Conservation (phyloP, 2,329 filamentous ascomycete genomes). For the Botrytis hyacinthi region DNA sequence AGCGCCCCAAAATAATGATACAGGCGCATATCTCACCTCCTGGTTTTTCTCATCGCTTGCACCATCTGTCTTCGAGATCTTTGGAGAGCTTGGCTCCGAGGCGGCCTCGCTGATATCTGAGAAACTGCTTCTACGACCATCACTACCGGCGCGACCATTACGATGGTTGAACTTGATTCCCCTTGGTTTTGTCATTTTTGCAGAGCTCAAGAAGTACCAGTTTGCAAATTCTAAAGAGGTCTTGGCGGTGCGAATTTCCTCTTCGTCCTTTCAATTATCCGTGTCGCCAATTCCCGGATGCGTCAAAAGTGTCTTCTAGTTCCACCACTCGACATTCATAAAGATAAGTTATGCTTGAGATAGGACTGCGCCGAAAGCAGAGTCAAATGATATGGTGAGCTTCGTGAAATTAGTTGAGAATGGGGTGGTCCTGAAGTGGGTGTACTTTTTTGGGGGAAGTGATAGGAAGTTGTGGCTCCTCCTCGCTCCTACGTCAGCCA, state of each 20-base stretch:
- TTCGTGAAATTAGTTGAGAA: neutral
- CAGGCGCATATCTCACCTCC: constrained; percentile 1
- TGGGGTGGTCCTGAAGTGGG: constrained; percentile 6
- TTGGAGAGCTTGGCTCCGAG: constrained; percentile 41
- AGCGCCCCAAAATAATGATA: neutral
- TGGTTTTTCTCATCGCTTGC: constrained; percentile 39
- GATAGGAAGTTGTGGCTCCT: constrained; percentile 16
- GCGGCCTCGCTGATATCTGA: constrained; percentile 66
- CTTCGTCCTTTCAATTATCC: constrained; percentile 12
- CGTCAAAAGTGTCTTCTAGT: constrained; percentile 2
- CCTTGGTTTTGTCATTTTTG: constrained; percentile 46
- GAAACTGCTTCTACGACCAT: constrained; percentile 62
- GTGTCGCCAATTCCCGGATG: constrained; percentile 12
- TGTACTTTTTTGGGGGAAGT: neutral
- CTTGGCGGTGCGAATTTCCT: constrained; percentile 10
- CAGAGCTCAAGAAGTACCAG: constrained; percentile 12
- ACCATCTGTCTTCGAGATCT: constrained; percentile 30
- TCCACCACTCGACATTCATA: neutral
- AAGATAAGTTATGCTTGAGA: neutral
- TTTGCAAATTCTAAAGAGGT: constrained; percentile 22
- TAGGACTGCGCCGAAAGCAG: neutral
- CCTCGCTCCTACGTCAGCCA: constrained; percentile 17
- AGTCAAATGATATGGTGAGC: neutral
- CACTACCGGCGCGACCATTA: constrained; percentile 37
- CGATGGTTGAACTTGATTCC: constrained; percentile 52